These are phyloP conservation scores for Coprinopsis marcescibilis DNA, from an alignment of 768 basidiomycete species.

Conservation along the genomic window DNA sequence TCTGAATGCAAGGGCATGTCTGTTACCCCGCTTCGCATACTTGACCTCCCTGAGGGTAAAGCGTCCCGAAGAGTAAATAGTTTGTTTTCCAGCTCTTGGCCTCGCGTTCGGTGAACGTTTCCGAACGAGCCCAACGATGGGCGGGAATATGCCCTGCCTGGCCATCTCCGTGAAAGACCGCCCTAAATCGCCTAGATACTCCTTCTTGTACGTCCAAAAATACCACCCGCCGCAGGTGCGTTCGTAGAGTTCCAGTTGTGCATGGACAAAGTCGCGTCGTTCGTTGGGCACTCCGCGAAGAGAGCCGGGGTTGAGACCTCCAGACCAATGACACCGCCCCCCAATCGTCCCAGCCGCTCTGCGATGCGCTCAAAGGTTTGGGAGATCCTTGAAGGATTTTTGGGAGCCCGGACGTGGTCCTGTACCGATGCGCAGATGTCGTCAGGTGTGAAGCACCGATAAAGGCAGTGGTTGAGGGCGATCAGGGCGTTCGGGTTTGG, in stretches of 20 bases:
- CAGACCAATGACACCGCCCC: slow-evolving; percentile 58
- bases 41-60: background rate
- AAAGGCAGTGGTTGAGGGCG: slow-evolving; percentile 78
- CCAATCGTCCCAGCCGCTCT: slow-evolving; percentile 27
- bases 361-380: slow-evolving; percentile 29
- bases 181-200: slow-evolving; percentile 56
- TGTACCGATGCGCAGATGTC: slow-evolving; percentile 51
- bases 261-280: slow-evolving; percentile 44
- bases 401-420: slow-evolving; percentile 47
- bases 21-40: slow-evolving; percentile 47
- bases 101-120: slow-evolving; percentile 13
- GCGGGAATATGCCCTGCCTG: slow-evolving; percentile 55
- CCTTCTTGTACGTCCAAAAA: slow-evolving; percentile 84
- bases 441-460: slow-evolving; percentile 65
- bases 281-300: slow-evolving; percentile 35
- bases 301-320: slow-evolving; percentile 62
- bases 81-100: no score
- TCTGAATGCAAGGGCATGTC: slow-evolving; percentile 49
- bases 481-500: background rate
- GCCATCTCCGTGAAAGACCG: slow-evolving; percentile 71
- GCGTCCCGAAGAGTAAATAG: background rate
- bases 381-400: slow-evolving; percentile 35
- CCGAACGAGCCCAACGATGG: slow-evolving; percentile 37
- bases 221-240: slow-evolving; percentile 65
- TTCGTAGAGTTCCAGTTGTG: slow-evolving; percentile 66